Conservation (phyloP, 768 basidiomycete species). For the Arthromyces matolae region DNA sequence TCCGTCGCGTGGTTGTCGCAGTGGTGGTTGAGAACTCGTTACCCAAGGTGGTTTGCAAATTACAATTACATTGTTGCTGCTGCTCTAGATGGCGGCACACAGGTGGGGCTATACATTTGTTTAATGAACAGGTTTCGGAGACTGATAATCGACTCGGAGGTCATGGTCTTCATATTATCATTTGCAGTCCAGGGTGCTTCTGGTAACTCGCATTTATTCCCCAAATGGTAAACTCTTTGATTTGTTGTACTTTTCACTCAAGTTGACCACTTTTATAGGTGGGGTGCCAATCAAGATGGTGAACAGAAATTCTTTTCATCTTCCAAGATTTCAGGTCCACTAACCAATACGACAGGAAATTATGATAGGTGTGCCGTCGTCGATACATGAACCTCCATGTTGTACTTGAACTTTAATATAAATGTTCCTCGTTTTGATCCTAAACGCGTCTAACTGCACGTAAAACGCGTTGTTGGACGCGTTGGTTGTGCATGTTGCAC, state of each 20-base stretch:
- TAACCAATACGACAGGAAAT: conserved; percentile 23
- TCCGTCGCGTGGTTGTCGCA: conserved; percentile 43
- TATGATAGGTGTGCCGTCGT: conserved; percentile 35
- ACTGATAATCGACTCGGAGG: conserved; percentile 37
- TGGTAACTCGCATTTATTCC: conserved; percentile 46
- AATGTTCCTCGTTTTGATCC: not conserved
- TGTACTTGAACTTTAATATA: not conserved
- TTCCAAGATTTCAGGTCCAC: too few relatives aligned
- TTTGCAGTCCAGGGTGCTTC: conserved; percentile 50
- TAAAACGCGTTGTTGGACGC: not conserved
- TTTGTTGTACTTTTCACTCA: not conserved
- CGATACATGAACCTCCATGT: conserved; percentile 7
- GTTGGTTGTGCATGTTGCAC: not conserved
- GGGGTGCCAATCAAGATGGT: conserved; percentile 54
- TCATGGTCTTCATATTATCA: conserved; percentile 54
- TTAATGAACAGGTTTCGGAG: too few relatives aligned
- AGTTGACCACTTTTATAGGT: conserved; percentile 25
- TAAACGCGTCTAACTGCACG: not conserved
- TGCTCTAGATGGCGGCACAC: conserved; percentile 34
- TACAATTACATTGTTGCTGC: conserved; percentile 41
- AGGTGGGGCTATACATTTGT: too few relatives aligned
- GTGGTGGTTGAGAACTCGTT: conserved; percentile 41
- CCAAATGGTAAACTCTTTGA: conserved; percentile 37
- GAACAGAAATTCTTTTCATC: too few relatives aligned
- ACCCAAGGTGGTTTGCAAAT: conserved; percentile 45